These are phyloP conservation scores for Eleusine indica DNA, from an alignment of 176 grass and related monocot genomes.

Conservation along the genomic window DNA sequence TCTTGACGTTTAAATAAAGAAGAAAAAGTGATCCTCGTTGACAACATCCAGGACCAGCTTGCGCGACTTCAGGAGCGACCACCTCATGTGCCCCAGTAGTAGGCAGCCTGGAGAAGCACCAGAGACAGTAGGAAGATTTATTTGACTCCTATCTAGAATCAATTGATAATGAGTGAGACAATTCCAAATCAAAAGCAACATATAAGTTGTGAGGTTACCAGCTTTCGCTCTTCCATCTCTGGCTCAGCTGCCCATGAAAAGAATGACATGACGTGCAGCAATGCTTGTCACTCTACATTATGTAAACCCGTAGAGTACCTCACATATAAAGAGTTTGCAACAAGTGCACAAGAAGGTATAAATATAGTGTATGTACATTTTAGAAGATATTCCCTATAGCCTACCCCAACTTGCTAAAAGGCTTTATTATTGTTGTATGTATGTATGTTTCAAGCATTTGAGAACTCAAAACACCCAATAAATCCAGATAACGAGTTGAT, in stretches of 20 bases:
- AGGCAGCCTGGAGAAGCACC: constrained; percentile 92
- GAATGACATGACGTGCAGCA: too few species aligned
- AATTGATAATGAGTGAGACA: background rate
- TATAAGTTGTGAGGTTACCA: constrained; percentile 54
- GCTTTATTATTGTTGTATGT: too few species aligned
- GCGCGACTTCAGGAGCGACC: constrained; percentile 90
- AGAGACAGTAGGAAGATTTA: constrained; percentile 97
- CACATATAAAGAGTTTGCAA: too few species aligned
- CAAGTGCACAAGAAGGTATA: constrained; percentile 11
- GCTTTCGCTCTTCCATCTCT: constrained; percentile 99
- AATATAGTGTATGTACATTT: background rate
- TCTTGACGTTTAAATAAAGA: constrained; percentile 32
- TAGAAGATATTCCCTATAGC: too few species aligned
- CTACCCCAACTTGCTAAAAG: too few species aligned
- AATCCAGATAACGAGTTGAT: too few species aligned
- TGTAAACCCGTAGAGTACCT: too few species aligned
- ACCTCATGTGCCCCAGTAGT: constrained; percentile 98
- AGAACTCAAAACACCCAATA: background rate
- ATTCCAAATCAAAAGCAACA: background rate
- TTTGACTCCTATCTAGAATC: constrained; percentile 81
- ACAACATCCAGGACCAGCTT: constrained; percentile 91
- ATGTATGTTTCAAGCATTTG: background rate
- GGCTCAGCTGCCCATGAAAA: constrained; percentile 97
- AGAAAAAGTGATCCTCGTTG: constrained; percentile 52
- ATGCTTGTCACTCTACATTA: too few species aligned